phyloP scores from a whole-genome alignment of 2,329 filamentous ascomycete genomes.

The Ophiocordyceps sinensis region DNA sequence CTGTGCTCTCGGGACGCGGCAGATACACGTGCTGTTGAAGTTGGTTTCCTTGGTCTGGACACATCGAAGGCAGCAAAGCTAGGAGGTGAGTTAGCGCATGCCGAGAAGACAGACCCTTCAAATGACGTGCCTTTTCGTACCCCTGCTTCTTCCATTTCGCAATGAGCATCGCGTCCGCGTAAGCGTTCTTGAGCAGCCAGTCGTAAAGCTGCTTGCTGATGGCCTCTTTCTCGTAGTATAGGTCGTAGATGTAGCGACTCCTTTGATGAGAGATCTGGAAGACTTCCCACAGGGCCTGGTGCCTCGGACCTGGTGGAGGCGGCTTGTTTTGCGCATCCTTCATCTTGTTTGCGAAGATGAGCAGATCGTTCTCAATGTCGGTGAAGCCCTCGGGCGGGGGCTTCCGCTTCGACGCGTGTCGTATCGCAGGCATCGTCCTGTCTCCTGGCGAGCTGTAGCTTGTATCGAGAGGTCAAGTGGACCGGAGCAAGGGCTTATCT shows the following conservation, averaged over 20 bases:
- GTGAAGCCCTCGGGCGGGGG: slow-evolving; percentile 75
- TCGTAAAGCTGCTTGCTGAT: slow-evolving; percentile 89
- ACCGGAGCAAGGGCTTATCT: too few species aligned
- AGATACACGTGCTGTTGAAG: slow-evolving; percentile 95
- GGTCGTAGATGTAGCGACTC: slow-evolving; percentile 84
- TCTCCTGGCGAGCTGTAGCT: slow-evolving; percentile 1
- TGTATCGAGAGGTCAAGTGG: background rate
- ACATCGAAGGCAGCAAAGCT: slow-evolving; percentile 89
- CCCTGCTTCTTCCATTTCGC: slow-evolving; percentile 99
- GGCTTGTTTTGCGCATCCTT: slow-evolving; percentile 89
- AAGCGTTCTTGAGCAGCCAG: slow-evolving; percentile 90
- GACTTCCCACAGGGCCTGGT: slow-evolving; percentile 91
- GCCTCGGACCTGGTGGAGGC: slow-evolving; percentile 62
- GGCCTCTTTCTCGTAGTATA: slow-evolving; percentile 96
- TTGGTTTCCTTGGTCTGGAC: slow-evolving; percentile 99
- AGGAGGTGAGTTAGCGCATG: slow-evolving; percentile 10
- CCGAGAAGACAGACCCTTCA: background rate
- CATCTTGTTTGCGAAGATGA: slow-evolving; percentile 83
- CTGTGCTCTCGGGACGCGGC: slow-evolving; percentile 78
- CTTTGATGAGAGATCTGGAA: slow-evolving; percentile 95
- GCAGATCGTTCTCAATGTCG: slow-evolving; percentile 75
- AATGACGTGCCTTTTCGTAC: slow-evolving; percentile 70
- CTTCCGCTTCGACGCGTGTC: slow-evolving; percentile 63
- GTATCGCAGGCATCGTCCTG: slow-evolving; percentile 56
- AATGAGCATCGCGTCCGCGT: slow-evolving; percentile 88